Conservation (phyloP, 768 basidiomycete species). For the Terana coerulea region DNA sequence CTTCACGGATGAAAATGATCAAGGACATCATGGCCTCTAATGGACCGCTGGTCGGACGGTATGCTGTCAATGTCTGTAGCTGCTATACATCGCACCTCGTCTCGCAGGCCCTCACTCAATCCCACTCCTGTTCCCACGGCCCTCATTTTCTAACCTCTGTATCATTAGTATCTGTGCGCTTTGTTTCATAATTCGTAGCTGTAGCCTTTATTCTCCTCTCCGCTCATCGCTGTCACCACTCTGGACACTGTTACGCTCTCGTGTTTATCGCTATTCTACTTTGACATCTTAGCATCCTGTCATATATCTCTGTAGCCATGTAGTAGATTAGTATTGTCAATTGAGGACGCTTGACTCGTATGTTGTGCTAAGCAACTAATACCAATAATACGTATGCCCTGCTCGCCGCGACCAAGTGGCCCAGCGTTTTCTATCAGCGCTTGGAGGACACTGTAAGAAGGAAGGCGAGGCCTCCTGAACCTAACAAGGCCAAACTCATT, state of each 20-base stretch:
- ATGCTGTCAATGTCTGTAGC: neutral
- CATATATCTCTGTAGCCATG: too few species aligned
- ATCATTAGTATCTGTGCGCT: too few species aligned
- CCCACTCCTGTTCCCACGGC: neutral
- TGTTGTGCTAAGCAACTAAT: too few species aligned
- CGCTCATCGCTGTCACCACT: neutral
- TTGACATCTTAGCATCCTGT: too few species aligned
- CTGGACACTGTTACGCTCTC: neutral
- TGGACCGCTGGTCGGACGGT: neutral
- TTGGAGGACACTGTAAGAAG: too few species aligned
- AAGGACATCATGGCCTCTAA: neutral
- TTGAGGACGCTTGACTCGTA: too few species aligned
- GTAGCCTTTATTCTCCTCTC: neutral
- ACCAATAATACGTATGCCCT: too few species aligned
- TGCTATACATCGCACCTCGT: neutral
- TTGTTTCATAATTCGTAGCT: too few species aligned
- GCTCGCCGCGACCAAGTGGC: too few species aligned
- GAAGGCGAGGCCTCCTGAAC: neutral
- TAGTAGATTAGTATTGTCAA: too few species aligned
- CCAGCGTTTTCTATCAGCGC: too few species aligned
- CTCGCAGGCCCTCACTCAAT: neutral
- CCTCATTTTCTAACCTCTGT: too few species aligned
- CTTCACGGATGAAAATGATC: neutral
- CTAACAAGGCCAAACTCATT: neutral
- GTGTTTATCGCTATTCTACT: constrained; percentile 1